These are phyloP conservation scores for Hylodesmum podocarpum DNA, from an alignment of 306 rosid genomes.

Conservation along the genomic window DNA sequence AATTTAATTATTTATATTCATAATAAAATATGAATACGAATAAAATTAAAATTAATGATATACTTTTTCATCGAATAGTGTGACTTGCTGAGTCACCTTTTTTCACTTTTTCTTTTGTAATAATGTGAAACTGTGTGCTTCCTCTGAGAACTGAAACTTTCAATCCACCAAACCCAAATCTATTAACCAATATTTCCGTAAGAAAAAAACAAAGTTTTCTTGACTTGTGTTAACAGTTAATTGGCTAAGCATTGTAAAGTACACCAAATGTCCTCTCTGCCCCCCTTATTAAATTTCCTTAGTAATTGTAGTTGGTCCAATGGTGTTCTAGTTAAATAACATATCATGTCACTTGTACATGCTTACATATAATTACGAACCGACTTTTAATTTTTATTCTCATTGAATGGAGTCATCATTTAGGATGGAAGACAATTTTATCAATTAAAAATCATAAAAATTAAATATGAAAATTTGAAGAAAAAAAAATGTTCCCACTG, in stretches of 20 bases:
- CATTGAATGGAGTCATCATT: no score
- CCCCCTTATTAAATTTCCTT: background rate
- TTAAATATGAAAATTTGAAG: no score
- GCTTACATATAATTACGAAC: background rate
- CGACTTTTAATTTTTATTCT: background rate
- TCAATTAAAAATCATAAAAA: no score
- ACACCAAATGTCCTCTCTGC: background rate
- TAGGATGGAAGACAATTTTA: background rate
- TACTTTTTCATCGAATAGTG: background rate
- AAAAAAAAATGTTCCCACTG: background rate
- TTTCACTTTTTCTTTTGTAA: background rate
- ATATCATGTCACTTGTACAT: background rate
- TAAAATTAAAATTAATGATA: background rate
- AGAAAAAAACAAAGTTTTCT: background rate
- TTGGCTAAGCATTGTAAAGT: slow-evolving; percentile 5
- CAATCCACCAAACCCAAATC: background rate
- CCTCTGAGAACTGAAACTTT: background rate
- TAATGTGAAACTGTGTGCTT: background rate
- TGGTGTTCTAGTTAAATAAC: background rate
- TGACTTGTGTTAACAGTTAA: slow-evolving; percentile 4
- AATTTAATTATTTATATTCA: background rate
- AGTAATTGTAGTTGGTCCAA: background rate
- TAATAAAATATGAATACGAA: background rate
- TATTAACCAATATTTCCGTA: background rate
- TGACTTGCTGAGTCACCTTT: background rate